Percentiles rank a stretch among this genome's conserved stretches.
phyloP scores from a whole-genome alignment of 2,329 filamentous ascomycete species.

The Colletotrichum spaethianum region DNA sequence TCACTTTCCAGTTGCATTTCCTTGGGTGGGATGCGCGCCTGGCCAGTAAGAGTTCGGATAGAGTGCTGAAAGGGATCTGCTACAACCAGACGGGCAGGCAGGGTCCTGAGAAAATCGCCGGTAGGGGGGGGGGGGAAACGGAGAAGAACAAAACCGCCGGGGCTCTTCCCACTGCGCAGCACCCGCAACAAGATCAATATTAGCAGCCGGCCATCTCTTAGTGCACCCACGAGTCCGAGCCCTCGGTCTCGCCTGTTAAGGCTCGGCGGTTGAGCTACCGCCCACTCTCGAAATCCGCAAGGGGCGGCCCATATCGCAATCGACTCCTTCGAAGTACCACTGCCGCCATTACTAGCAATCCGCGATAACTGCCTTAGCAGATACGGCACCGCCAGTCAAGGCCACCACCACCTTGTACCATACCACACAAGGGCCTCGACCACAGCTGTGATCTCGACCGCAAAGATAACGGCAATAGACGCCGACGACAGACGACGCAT shows the following conservation, averaged over 20 bases:
- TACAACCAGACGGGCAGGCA: slow-evolving; percentile 14
- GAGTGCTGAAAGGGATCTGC: slow-evolving; percentile 8
- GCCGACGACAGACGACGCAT: not conserved
- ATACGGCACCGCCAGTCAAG: not conserved
- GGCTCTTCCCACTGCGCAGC: not conserved
- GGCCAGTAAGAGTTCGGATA: slow-evolving; percentile 1
- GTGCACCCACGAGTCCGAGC: not conserved
- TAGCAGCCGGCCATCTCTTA: not conserved
- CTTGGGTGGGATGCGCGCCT: not conserved
- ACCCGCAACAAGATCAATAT: not conserved
- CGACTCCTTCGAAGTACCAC: not conserved
- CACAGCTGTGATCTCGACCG: not conserved
- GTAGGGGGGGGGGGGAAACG: not conserved
- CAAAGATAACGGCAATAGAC: not conserved
- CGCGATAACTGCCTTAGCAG: not conserved
- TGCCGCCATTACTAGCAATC: not conserved
- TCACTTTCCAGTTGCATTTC: slow-evolving; percentile 12
- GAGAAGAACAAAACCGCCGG: not conserved
- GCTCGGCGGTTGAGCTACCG: not conserved
- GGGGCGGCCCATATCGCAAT: not conserved
- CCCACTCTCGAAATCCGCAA: not conserved
- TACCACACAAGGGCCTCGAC: slow-evolving; percentile 1
- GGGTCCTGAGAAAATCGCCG: slow-evolving; percentile 9
- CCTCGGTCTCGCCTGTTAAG: slow-evolving; percentile 1
- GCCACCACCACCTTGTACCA: not conserved